Evolutionary conservation across 2,329 filamentous ascomycete species (phyloP), one percentile per base, ranked within the genome.

Genomic region (Colletotrichum chlorophyti): DNA sequence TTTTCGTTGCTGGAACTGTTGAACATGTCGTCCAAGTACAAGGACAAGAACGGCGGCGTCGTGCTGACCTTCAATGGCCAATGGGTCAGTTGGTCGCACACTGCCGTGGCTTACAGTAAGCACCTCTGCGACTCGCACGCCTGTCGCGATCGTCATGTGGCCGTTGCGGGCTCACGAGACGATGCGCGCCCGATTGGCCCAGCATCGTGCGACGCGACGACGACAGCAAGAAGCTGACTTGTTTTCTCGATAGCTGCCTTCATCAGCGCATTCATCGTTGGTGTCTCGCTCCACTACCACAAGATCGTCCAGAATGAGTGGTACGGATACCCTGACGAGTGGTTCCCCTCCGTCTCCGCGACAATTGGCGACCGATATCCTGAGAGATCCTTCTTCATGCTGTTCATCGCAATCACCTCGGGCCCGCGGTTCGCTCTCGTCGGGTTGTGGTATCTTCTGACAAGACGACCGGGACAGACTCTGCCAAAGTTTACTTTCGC

Each of bases 221-320:
- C 35, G 12, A 31, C 35, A 12, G 23, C n/a, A 31, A 27, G 17
- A 26, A 38, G 53, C 9, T 46, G 38, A 58, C 38, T 57, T 19
- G 10, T 12, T 32, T 8, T 41, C 31, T 15, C 32, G n/a, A 35
- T 66, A 91, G 89, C 84, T 69, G 93, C 94, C 55, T 98, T 98
- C 71, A 64, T 96, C 63, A 92, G 91, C 71, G 94, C 94, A 59
- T 81, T 98, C 64, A 73, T 94, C 53, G 87, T 96, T 61, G 94
- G 94, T 65, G 80, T 88, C 53, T 83, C 81, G 53, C 83, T 99
- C 45, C 95, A 99, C 77, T 98, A 95, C 78, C 85, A 90, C 70
- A 99, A 99, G 80, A 99, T 99, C 66, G 95, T 99, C 53, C 83
- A 97, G 76, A 99, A 99, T 76, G 93, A 99, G 76, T 91, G 93